phyloP scores from a whole-genome alignment of 352 stramenopile species.

The Saprolegnia diclina region DNA sequence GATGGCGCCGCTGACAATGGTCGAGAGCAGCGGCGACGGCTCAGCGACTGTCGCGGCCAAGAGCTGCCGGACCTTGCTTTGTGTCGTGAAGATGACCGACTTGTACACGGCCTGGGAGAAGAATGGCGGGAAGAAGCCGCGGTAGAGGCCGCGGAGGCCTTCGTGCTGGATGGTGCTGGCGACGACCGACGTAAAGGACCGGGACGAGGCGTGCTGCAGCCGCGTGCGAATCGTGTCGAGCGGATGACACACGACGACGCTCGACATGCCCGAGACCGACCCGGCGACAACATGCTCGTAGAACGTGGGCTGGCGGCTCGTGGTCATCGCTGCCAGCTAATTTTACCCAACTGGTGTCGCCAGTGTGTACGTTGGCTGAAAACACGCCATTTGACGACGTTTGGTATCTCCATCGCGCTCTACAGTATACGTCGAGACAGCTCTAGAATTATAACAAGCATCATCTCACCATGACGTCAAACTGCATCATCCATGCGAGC shows the following conservation, averaged over 20 bases:
- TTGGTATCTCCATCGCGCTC: background rate
- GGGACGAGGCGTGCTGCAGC: constrained; percentile 62
- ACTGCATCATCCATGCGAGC: too few species aligned
- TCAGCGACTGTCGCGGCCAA: background rate
- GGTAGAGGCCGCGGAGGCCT: constrained; percentile 65
- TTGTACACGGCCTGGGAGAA: constrained; percentile 86
- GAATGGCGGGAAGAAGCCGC: constrained; percentile 80
- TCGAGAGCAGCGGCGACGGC: constrained; percentile 21
- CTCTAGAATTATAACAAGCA: too few species aligned
- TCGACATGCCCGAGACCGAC: constrained; percentile 77
- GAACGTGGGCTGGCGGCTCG: constrained; percentile 41
- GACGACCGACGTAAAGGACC: constrained; percentile 61
- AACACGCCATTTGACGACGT: background rate
- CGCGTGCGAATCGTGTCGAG: constrained; percentile 84
- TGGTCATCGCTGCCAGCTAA: background rate
- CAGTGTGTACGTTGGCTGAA: background rate
- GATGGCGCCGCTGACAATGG: background rate
- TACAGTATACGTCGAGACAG: background rate
- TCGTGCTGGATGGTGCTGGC: constrained; percentile 56
- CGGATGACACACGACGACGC: constrained; percentile 73
- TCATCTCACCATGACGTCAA: too few species aligned
- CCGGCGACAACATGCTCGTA: constrained; percentile 66
- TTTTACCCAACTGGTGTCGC: background rate
- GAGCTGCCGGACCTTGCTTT: constrained; percentile 8
- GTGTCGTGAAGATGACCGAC: constrained; percentile 82